Percentiles rank a stretch among this genome's conserved stretches.
Evolutionary conservation across 345 rosid genomes (phyloP).

Genomic region (Boechera stricta): DNA sequence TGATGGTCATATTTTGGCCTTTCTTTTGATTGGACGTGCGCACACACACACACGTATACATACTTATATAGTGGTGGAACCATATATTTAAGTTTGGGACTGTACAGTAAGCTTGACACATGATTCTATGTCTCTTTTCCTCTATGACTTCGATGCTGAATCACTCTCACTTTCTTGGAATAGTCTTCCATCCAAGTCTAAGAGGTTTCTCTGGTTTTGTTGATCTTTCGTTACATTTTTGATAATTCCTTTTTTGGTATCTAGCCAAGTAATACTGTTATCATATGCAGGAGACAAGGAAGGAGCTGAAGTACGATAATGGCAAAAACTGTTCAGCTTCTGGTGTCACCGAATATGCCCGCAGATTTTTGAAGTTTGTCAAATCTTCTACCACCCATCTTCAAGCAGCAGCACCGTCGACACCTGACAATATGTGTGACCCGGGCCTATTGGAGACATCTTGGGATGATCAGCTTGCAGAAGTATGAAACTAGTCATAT

Average conservation of each 20-base stretch:
- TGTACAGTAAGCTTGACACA: neutral
- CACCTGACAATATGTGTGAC: conserved; percentile 68
- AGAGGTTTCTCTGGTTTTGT: conserved; percentile 14
- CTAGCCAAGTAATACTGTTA: conserved; percentile 10
- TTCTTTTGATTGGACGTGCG: neutral
- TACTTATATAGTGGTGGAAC: neutral
- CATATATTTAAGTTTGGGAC: conserved; percentile 14
- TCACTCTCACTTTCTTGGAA: conserved; percentile 6
- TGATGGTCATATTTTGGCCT: neutral
- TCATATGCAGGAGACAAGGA: conserved; percentile 55
- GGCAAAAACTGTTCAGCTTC: conserved; percentile 44
- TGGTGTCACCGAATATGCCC: conserved; percentile 69
- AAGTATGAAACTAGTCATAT: conserved; percentile 57
- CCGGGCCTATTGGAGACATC: conserved; percentile 57
- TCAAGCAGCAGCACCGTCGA: conserved; percentile 65
- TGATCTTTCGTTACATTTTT: conserved; percentile 11
- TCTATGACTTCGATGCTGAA: neutral
- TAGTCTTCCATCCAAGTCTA: conserved; percentile 3
- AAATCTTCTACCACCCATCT: conserved; percentile 51
- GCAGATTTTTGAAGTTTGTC: conserved; percentile 65
- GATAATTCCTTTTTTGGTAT: neutral
- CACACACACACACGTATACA: neutral
- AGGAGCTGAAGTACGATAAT: conserved; percentile 45
- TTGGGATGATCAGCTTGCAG: conserved; percentile 76
- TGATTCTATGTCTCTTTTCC: neutral